phyloP scores from a whole-genome alignment of 495 filamentous ascomycete genomes.

The Margaritispora aquatica region DNA sequence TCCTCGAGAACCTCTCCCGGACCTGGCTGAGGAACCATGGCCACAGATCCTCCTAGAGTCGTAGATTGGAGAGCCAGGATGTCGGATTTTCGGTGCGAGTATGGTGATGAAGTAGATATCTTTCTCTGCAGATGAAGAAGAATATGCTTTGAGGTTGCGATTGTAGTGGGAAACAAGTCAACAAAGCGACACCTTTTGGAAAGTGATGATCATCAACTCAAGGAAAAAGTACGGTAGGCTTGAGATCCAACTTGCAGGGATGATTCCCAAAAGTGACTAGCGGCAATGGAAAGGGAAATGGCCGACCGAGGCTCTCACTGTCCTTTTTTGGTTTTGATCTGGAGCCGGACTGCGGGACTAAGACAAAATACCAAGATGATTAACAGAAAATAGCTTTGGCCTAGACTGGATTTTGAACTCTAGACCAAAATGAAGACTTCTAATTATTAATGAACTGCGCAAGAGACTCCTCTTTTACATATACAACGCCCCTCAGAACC shows the following conservation, averaged over 20 bases:
- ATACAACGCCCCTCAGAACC: not conserved
- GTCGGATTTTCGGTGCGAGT: conserved; percentile 25
- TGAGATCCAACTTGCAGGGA: conserved; percentile 1
- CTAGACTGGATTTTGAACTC: too few species aligned
- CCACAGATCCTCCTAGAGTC: conserved; percentile 42
- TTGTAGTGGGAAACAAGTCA: too few species aligned
- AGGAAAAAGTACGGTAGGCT: not conserved
- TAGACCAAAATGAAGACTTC: too few species aligned
- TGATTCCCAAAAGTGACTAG: not conserved
- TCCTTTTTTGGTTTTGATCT: too few species aligned
- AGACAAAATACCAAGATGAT: too few species aligned
- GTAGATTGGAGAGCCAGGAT: conserved; percentile 51
- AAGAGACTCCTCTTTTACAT: not conserved
- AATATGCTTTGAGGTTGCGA: too few species aligned
- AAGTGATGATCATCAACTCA: too few species aligned
- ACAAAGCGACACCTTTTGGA: too few species aligned
- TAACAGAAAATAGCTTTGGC: too few species aligned
- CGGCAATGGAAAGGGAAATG: not conserved
- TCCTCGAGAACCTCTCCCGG: conserved; percentile 48
- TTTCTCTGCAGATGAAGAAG: not conserved
- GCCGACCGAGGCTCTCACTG: not conserved
- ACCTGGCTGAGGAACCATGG: conserved; percentile 49
- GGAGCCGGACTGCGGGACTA: too few species aligned
- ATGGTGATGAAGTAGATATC: not conserved
- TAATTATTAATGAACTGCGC: too few species aligned